phyloP scores from a whole-genome alignment of 345 rosid species.

The Dipteronia sinensis region DNA sequence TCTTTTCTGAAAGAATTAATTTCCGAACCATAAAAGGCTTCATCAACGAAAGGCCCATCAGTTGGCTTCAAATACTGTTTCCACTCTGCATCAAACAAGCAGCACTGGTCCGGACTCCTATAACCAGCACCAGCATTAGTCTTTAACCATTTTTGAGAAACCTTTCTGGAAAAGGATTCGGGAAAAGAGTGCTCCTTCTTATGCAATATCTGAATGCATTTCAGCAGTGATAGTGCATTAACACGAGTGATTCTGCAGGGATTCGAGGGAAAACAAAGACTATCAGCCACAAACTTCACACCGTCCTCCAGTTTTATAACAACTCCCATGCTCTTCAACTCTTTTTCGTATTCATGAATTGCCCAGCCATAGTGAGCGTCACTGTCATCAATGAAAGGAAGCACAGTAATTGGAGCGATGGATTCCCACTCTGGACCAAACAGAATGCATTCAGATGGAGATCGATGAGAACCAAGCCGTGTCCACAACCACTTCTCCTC shows the following conservation, averaged over 20 bases:
- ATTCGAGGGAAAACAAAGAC: slow-evolving; percentile 40
- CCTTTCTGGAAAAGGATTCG: slow-evolving; percentile 27
- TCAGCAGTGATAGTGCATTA: slow-evolving; percentile 44
- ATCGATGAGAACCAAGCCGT: slow-evolving; percentile 51
- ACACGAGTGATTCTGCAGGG: slow-evolving; percentile 27
- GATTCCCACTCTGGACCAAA: slow-evolving; percentile 59
- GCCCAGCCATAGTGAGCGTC: slow-evolving; percentile 44
- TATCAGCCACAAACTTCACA: slow-evolving; percentile 42
- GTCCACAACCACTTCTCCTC: slow-evolving; percentile 62
- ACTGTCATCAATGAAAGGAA: slow-evolving; percentile 65
- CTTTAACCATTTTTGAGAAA: slow-evolving; percentile 59
- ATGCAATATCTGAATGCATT: slow-evolving; percentile 41
- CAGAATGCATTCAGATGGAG: slow-evolving; percentile 60
- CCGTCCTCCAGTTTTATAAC: slow-evolving; percentile 46
- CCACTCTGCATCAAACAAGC: slow-evolving; percentile 47
- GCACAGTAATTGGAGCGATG: slow-evolving; percentile 47
- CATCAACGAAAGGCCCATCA: slow-evolving; percentile 83
- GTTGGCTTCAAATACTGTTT: slow-evolving; percentile 29
- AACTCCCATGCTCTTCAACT: slow-evolving; percentile 55
- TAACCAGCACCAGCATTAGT: slow-evolving; percentile 58
- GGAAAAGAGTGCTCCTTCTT: slow-evolving; percentile 30
- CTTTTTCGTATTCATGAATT: slow-evolving; percentile 46
- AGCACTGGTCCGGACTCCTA: slow-evolving; percentile 48
- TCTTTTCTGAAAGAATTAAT: slow-evolving; percentile 36
- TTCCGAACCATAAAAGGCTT: slow-evolving; percentile 49